phyloP scores from a whole-genome alignment of 257 asterid species.

The Solanum pennellii region DNA sequence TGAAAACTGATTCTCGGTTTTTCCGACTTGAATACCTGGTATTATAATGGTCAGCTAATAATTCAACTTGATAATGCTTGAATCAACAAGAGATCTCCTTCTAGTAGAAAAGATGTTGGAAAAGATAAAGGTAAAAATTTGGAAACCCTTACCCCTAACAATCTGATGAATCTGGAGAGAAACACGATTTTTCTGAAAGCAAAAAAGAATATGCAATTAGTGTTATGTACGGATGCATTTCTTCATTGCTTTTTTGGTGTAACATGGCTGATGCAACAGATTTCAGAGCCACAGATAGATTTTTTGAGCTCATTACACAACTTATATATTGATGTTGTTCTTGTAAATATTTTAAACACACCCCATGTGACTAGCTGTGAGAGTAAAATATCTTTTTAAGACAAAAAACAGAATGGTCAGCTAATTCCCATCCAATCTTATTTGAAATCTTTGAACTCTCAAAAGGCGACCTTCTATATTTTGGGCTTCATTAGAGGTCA shows the following conservation, averaged over 20 bases:
- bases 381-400: neutral
- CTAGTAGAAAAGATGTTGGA: neutral
- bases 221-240: neutral
- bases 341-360: neutral
- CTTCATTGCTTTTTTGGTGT: neutral
- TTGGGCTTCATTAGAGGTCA: neutral
- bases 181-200: neutral
- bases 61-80: neutral
- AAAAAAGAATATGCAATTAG: neutral
- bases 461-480: neutral
- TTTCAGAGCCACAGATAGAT: neutral
- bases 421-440: neutral
- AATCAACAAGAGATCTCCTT: neutral
- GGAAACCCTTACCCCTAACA: neutral
- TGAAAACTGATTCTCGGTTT: neutral
- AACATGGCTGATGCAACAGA: neutral
- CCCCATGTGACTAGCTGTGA: neutral
- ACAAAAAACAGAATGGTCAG: neutral
- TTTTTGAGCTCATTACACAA: neutral
- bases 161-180: neutral
- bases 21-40: neutral
- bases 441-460: neutral
- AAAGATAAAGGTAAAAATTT: neutral
- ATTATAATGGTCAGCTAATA: neutral
- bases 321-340: neutral